Evolutionary conservation across 371 early-diverging fungal species (phyloP).

Genomic region (Actinomucor elegans): DNA sequence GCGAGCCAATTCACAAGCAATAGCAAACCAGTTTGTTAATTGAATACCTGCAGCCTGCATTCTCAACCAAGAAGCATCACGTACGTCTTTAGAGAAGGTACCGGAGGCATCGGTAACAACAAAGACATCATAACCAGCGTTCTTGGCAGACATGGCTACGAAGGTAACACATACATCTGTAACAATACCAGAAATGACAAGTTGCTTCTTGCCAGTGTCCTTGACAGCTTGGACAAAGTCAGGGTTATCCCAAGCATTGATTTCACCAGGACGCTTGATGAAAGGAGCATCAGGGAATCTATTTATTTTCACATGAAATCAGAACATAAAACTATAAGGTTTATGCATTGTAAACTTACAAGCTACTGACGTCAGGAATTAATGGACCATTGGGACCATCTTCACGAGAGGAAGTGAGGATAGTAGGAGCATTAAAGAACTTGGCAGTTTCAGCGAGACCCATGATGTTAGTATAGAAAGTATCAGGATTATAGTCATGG

Average conservation of each 20-base stretch:
- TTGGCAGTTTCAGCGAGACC: conserved; percentile 24
- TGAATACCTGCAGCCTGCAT: conserved; percentile 23
- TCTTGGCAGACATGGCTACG: conserved; percentile 22
- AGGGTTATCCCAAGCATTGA: conserved; percentile 25
- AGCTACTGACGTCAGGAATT: conserved; percentile 14
- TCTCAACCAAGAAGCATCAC: conserved; percentile 20
- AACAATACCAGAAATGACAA: conserved; percentile 25
- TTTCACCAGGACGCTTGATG: conserved; percentile 23
- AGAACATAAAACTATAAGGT: too few species aligned
- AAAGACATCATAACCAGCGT: conserved; percentile 20
- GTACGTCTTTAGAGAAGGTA: conserved; percentile 14
- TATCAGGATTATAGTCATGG: conserved; percentile 19
- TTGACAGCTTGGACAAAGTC: conserved; percentile 20
- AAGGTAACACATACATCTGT: conserved; percentile 27
- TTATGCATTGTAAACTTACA: too few species aligned
- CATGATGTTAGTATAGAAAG: conserved; percentile 19
- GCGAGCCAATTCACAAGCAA: conserved; percentile 23
- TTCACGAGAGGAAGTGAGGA: conserved; percentile 22
- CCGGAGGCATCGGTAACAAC: conserved; percentile 25
- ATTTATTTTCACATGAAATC: too few species aligned
- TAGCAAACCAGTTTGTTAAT: conserved; percentile 17
- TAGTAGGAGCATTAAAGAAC: conserved; percentile 15
- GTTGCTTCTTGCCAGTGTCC: conserved; percentile 22
- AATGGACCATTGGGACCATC: conserved; percentile 26
- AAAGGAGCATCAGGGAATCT: conserved; percentile 22